Evolutionary conservation across 768 basidiomycete species (phyloP), one percentile per base, ranked within the genome.

Genomic region (Amanita exitialis): DNA sequence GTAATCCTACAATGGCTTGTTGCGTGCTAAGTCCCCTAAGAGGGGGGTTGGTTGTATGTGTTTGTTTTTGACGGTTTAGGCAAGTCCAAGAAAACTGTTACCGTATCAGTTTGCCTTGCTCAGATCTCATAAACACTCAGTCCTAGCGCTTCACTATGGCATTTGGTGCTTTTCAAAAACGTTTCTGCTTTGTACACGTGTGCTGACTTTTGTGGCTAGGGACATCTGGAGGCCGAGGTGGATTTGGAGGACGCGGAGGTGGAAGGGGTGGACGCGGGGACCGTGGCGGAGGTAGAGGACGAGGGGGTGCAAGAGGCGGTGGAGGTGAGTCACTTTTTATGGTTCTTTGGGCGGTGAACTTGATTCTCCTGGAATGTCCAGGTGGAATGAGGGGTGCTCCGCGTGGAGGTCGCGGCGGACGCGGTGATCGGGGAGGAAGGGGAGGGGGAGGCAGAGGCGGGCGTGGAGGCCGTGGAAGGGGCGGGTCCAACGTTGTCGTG

Each of bases 401-500:
- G 34, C 69, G 72, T 32, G 71, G 72, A 27, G 65, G 66, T 28
- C 63, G 66, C 38, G 62, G 68, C 16, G 69, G 69, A 12, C 62
- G 70, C 7, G 67, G 76, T 25, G 66, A 67, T 15, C 67, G 77
- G 21, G 71, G 76, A 15, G 71, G 73, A 13, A 70, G 75, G 44
- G 67, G 71, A 6, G 67, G 71, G 6, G 66, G 73, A 2, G 71
- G 77, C 5, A 78, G 79, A n/a, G 68, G 78, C 12, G 63, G 82
- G 1, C 83, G 84, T 4, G 83, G 77, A 9, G 66, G 82, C 3
- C 90, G 90, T 9, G 82, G 78, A 3, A 77, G 67, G 57, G 93
- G 93, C 20, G 92, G 91, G 2, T 72, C 91, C 34, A 91, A 87
- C 58, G 91, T 92, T 47, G 81, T 95, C 57, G 74, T 99, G 55